These are phyloP conservation scores for Suillus subluteus DNA, from an alignment of 768 basidiomycete genomes.

Conservation along the genomic window DNA sequence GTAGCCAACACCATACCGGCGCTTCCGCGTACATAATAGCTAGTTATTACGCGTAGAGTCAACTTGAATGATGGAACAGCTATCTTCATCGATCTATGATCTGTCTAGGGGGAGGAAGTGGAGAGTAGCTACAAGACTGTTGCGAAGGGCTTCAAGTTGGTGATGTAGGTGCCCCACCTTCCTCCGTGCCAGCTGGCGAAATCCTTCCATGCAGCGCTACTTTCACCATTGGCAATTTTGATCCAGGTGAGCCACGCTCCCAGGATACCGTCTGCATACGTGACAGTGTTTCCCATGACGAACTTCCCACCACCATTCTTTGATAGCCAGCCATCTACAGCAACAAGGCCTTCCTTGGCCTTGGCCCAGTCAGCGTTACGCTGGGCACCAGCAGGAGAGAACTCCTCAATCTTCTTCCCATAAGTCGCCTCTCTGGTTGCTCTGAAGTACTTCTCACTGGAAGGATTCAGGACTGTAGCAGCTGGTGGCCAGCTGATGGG, in stretches of 20 bases:
- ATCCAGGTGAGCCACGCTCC: slow-evolving; percentile 41
- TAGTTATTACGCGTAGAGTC: background rate
- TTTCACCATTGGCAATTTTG: slow-evolving; percentile 29
- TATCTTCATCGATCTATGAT: background rate
- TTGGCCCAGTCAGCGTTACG: slow-evolving; percentile 32
- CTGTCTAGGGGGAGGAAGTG: background rate
- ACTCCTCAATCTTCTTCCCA: slow-evolving; percentile 39
- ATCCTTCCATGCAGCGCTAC: slow-evolving; percentile 36
- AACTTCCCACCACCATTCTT: slow-evolving; percentile 35
- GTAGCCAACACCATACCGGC: background rate
- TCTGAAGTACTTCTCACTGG: slow-evolving; percentile 38
- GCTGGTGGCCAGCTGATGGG: slow-evolving; percentile 20
- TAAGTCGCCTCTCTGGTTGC: slow-evolving; percentile 35
- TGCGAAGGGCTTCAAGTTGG: slow-evolving; percentile 37
- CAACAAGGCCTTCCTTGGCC: slow-evolving; percentile 26
- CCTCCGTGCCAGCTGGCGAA: slow-evolving; percentile 42
- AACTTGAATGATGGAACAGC: background rate
- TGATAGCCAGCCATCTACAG: slow-evolving; percentile 35
- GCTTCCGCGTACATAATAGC: background rate
- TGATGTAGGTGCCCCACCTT: slow-evolving; percentile 40
- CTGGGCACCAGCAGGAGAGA: slow-evolving; percentile 35
- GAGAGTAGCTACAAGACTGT: slow-evolving; percentile 12
- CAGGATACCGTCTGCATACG: slow-evolving; percentile 40
- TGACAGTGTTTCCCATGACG: slow-evolving; percentile 37
- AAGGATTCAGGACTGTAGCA: slow-evolving; percentile 26